phyloP scores from a whole-genome alignment of 176 grass and related monocot genomes.

The Avena eriantha region DNA sequence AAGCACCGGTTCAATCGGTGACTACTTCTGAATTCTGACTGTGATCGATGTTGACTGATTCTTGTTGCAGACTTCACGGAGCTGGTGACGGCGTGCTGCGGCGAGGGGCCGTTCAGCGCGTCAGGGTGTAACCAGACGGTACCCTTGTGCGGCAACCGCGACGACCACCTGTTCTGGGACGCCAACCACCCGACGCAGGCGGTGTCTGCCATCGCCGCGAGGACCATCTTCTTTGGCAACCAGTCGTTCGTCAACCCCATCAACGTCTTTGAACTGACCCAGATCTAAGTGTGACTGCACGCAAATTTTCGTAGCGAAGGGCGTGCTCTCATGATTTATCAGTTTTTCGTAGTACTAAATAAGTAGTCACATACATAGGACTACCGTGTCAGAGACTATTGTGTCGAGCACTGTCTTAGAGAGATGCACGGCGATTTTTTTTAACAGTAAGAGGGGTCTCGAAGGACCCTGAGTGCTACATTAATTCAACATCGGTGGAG shows the following conservation, averaged over 20 bases:
- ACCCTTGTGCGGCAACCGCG: conserved; percentile 44
- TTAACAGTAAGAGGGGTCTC: too few relatives aligned
- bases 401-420: not conserved
- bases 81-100: conserved; percentile 56
- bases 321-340: too few relatives aligned
- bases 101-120: conserved; percentile 36
- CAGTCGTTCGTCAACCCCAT: conserved; percentile 46
- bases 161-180: conserved; percentile 60
- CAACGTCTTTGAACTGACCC: conserved; percentile 50
- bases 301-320: not conserved
- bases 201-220: conserved; percentile 48
- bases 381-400: not conserved
- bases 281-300: conserved; percentile 28
- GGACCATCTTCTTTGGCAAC: conserved; percentile 47
- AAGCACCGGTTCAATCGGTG: too few relatives aligned
- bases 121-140: conserved; percentile 25
- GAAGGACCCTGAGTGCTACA: too few relatives aligned
- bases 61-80: conserved; percentile 47
- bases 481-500: too few relatives aligned
- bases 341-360: not conserved
- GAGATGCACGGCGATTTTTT: not conserved
- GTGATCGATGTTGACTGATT: not conserved
- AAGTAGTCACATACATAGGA: conserved; percentile 9
- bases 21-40: not conserved
- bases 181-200: conserved; percentile 57